A percentile compares a stretch with the other conserved stretches of the same genome.
phyloP scores from a whole-genome alignment of 208 protist genomes.

The Trypanosoma theileri region DNA sequence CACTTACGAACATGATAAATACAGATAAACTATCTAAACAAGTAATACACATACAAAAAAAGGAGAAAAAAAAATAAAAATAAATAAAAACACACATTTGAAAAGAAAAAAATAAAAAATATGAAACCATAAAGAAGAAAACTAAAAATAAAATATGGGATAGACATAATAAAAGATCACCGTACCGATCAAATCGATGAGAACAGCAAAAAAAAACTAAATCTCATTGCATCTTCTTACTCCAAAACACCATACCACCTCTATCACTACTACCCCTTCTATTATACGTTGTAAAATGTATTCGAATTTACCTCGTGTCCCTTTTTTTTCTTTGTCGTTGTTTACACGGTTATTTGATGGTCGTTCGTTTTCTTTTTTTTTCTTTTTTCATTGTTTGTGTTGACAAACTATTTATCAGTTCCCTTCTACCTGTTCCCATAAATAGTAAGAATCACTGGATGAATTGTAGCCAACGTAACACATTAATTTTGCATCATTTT shows the following conservation, averaged over 20 bases:
- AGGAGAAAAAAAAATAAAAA: constrained; percentile 4
- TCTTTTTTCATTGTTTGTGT: neutral
- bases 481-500: constrained; percentile 52
- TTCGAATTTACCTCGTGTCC: neutral
- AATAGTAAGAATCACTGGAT: constrained; percentile 38
- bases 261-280: too few species aligned
- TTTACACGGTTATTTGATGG: neutral
- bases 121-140: too few species aligned
- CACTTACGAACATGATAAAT: constrained; percentile 17
- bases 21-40: constrained; percentile 2
- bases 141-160: too few species aligned
- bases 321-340: neutral
- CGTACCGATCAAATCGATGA: too few species aligned
- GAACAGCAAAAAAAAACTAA: too few species aligned
- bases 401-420: neutral
- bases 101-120: constrained; percentile 1
- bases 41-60: neutral
- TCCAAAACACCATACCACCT: too few species aligned
- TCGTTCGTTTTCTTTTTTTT: neutral
- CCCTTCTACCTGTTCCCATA: constrained; percentile 33
- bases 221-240: too few species aligned
- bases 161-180: too few species aligned
- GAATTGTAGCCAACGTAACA: constrained; percentile 60
- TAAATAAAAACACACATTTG: constrained; percentile 4
- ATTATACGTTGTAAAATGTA: too few species aligned